Percentiles rank a stretch among this genome's conserved stretches.
phyloP scores from a whole-genome alignment of 306 rosid species.

The Quercus wislizeni region DNA sequence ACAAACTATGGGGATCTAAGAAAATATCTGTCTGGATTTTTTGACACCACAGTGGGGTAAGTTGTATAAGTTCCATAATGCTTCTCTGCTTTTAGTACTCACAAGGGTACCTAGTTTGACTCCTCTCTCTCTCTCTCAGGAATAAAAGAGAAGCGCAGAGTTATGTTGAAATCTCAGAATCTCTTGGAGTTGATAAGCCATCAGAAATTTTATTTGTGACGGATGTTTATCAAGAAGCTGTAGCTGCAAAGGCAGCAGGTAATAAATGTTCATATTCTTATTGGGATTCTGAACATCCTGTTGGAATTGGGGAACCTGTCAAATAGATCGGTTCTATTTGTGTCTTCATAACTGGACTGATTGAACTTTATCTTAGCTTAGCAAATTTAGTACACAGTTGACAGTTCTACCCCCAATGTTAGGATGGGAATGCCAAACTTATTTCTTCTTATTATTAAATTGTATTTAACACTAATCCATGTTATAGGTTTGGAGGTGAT shows the following conservation, averaged over 20 bases:
- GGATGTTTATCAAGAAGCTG: constrained; percentile 84
- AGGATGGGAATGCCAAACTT: not conserved
- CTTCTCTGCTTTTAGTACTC: constrained; percentile 8
- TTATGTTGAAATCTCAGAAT: constrained; percentile 65
- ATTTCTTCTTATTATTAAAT: not conserved
- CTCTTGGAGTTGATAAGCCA: constrained; percentile 84
- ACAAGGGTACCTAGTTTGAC: constrained; percentile 9
- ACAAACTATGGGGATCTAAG: constrained; percentile 85
- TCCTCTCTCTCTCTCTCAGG: constrained; percentile 29
- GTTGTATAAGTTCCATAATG: not conserved
- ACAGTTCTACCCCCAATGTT: not conserved
- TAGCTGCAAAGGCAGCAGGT: constrained; percentile 97
- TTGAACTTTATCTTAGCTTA: not conserved
- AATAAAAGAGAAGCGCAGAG: constrained; percentile 79
- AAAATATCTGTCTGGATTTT: constrained; percentile 80
- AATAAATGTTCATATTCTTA: not conserved
- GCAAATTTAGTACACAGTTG: not conserved
- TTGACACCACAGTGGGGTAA: constrained; percentile 94
- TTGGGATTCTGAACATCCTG: not conserved
- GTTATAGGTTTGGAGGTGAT: constrained; percentile 76
- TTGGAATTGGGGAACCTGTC: not conserved
- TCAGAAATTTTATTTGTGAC: constrained; percentile 81
- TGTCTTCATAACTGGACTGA: not conserved
- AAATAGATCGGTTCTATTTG: not conserved
- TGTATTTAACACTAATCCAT: constrained; percentile 4